Evolutionary conservation across 805 yeast genomes (phyloP), one percentile per base, ranked within the genome.

Genomic region (Candida koratica): DNA sequence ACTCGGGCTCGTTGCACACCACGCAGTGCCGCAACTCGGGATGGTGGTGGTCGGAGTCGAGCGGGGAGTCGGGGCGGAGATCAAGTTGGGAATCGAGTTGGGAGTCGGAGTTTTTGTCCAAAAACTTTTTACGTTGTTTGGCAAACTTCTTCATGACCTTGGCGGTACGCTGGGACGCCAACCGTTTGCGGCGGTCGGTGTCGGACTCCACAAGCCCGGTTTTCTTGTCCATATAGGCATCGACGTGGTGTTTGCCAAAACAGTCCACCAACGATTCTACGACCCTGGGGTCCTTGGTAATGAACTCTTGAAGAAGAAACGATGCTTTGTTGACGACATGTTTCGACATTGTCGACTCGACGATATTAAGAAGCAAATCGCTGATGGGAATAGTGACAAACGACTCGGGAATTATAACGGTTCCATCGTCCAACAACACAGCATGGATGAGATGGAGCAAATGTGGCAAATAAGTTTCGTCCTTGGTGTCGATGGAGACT

Each of bases 391-490:
- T 73, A 16, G 62, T 59, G n/a, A 74, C 55, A 42, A 73, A 78
- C 2, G 59, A 48, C n/a, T 68, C 69, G 20, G 69, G 64, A 16
- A 71, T 44, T 8, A 17, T 25, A 5, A 5, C 10, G 13, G 15
- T 5, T 20, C 10, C 10, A 20, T 10, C 23, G 49, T 79, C 82
- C 18, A 61, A 48, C 13, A 83, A 49, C 6, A 80, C 63, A 5
- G 84, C 89, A 59, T 84, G 87, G 2, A 81, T 44, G 33, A 84
- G 63, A 52, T 84, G 93, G 25, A 84, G 63, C n/a, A 80, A 49
- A 28, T 75, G 77, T 12, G 77, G 73, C 23, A 81, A 55, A 47
- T 65, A 80, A 0, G 74, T 61, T 36, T 79, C 82, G 36, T 76
- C 73, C 1, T 67, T 64, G 1, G 63, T 57, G 32, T 68, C 69